Conservation (phyloP, 148 eudicot species). For the Hydrangea macrophylla region DNA sequence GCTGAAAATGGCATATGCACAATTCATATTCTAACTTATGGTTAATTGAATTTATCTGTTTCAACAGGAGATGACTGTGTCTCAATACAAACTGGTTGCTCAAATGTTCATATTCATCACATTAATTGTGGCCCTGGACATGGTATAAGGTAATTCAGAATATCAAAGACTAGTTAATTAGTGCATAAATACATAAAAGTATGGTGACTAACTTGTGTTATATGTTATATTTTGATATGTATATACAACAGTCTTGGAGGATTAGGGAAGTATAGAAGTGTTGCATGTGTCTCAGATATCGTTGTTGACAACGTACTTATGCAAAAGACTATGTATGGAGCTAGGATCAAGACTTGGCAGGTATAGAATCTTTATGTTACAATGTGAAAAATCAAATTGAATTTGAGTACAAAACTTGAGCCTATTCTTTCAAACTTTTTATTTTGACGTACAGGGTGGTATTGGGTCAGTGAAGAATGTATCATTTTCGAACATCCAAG, state of each 20-base stretch:
- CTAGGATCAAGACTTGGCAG: constrained; percentile 92
- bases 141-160: constrained; percentile 79
- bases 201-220: not conserved
- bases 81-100: constrained; percentile 90
- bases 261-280: constrained; percentile 61
- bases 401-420: too few species aligned
- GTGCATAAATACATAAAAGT: not conserved
- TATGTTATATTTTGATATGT: not conserved
- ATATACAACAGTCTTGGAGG: constrained; percentile 63
- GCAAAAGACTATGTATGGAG: constrained; percentile 62
- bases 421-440: constrained; percentile 2
- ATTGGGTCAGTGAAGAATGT: constrained; percentile 66
- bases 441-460: constrained; percentile 46
- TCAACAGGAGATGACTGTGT: constrained; percentile 89
- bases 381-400: not conserved
- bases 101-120: constrained; percentile 70
- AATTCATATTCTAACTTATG: not conserved
- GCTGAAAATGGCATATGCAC: not conserved
- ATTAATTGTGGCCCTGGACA: constrained; percentile 87
- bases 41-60: not conserved
- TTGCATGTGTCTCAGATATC: constrained; percentile 74
- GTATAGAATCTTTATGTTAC: constrained; percentile 22
- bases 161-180: too few species aligned
- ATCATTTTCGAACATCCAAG: constrained; percentile 60
- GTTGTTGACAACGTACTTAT: constrained; percentile 52